Evolutionary conservation across 2,329 filamentous ascomycete species (phyloP).

Genomic region (Dissoconium aciculare): DNA sequence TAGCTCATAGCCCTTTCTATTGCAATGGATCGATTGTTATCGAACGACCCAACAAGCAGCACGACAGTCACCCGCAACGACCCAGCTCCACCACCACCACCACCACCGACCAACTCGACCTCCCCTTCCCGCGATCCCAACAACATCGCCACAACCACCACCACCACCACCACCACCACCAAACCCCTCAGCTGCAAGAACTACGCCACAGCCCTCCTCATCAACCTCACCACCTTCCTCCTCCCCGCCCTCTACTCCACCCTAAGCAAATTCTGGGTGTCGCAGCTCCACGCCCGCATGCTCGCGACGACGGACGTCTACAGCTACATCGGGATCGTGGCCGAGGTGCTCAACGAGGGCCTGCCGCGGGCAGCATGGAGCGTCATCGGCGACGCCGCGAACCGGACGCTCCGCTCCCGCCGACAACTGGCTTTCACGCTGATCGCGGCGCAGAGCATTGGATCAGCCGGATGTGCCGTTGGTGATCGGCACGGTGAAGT

Average conservation of each 20-base stretch:
- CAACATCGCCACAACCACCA: too few species aligned
- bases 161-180: too few species aligned
- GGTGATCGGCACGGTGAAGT: slow-evolving; percentile 48
- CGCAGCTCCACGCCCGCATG: slow-evolving; percentile 47
- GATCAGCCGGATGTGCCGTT: slow-evolving; percentile 56
- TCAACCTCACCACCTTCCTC: slow-evolving; percentile 48
- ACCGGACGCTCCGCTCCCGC: slow-evolving; percentile 36
- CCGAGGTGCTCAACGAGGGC: slow-evolving; percentile 58
- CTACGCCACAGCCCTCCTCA: slow-evolving; percentile 44
- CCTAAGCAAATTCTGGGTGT: slow-evolving; percentile 56
- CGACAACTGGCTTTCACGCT: slow-evolving; percentile 47
- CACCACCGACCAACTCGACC: slow-evolving; percentile 22
- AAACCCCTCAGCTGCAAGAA: slow-evolving; percentile 10
- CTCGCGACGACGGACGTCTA: slow-evolving; percentile 52
- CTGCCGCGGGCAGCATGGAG: slow-evolving; percentile 54
- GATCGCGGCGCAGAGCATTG: slow-evolving; percentile 43
- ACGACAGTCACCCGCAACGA: too few species aligned
- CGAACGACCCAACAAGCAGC: slow-evolving; percentile 28
- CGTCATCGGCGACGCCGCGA: slow-evolving; percentile 50
- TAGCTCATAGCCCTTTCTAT: too few species aligned
- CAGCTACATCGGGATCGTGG: slow-evolving; percentile 53
- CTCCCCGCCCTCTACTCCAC: slow-evolving; percentile 54
- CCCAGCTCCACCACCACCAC: slow-evolving; percentile 27
- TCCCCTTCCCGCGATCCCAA: slow-evolving; percentile 19
- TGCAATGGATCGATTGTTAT: too few species aligned